A percentile compares a stretch with the other conserved stretches of the same genome.
Evolutionary conservation across 2,329 filamentous ascomycete genomes (phyloP).

Genomic region (Fusarium sp.): DNA sequence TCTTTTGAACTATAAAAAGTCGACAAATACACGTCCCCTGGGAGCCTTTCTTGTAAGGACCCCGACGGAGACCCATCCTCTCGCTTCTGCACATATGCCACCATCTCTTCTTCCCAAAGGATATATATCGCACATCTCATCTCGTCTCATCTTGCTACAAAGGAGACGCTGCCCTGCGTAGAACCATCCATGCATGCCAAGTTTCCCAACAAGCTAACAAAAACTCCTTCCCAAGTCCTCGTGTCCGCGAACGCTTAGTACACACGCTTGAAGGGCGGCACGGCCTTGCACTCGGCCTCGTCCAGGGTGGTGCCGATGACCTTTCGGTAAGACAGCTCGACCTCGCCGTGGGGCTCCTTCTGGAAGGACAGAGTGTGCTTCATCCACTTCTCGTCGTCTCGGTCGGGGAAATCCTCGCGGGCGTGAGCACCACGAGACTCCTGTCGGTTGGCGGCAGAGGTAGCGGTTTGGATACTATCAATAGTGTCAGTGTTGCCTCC

Average conservation of each 20-base stretch:
- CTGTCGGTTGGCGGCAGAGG: constrained; percentile 91
- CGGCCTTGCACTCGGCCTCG: constrained; percentile 94
- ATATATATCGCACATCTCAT: constrained; percentile 49
- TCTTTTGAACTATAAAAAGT: constrained; percentile 42
- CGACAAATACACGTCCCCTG: constrained; percentile 43
- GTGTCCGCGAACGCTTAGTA: constrained; percentile 68
- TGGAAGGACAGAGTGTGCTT: constrained; percentile 99
- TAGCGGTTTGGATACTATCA: constrained; percentile 85
- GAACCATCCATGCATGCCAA: constrained; percentile 49
- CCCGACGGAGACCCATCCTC: constrained; percentile 33
- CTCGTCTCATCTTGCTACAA: constrained; percentile 46
- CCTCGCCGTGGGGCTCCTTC: constrained; percentile 88
- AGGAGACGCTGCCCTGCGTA: constrained; percentile 47
- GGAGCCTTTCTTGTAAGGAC: constrained; percentile 20
- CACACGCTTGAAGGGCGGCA: constrained; percentile 95
- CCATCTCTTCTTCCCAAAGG: constrained; percentile 33
- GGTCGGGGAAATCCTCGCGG: constrained; percentile 94
- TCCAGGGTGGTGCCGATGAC: constrained; percentile 89
- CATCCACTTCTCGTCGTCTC: constrained; percentile 98
- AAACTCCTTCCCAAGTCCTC: constrained; percentile 40
- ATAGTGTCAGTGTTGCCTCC: constrained; percentile 26
- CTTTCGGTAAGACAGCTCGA: constrained; percentile 86
- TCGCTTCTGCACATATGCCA: constrained; percentile 22
- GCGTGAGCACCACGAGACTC: constrained; percentile 98
- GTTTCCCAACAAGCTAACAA: constrained; percentile 47